Base-by-base conservation (phyloP, 345 rosid genomes). In the Theobroma cacao region DNA sequence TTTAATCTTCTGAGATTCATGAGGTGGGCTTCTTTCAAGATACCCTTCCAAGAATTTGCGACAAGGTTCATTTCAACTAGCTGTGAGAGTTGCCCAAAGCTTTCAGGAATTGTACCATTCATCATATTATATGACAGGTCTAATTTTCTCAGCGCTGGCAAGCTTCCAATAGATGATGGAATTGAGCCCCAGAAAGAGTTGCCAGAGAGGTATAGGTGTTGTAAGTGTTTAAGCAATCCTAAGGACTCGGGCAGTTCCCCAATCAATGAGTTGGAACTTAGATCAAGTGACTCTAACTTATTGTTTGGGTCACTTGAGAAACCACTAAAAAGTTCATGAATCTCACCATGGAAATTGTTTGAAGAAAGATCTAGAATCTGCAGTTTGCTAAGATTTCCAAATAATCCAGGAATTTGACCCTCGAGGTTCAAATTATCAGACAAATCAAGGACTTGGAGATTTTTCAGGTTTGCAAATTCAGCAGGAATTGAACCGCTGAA, bases 221-320 rank as follows among this genome's bases (percentile, higher is more conserved):
- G 79, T 59, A 91, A 83, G 55, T 80, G 76, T 60, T 52, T 72
- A 68, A 91, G 78, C 34, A 75, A 75, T 58, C 86, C 88, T 58
- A 91, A 81, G 55, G 91, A 89, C 28, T 84, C 69, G 0, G 94
- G 91, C 72, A 91, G 67, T 75, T 84, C 79, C 64, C 87, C 87
- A 14, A 22, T 77, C 53, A 88, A 60, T 38, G 81, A 80, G 78
- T 88, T 88, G 50, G 89, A 79, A 56, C 80, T 77, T 4, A 88
- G 79, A 76, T 86, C 77, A 7, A 89, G 81, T 65, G 45, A 81
- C 45, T 67, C 80, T 63, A 90, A 80, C 41, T 72, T 80, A 45
- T 76, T 81, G 58, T 73, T 84, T 58, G 77, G 63, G 71, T 62
- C 75, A 55, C 33, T 73, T 9, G 82, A 81, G 56, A 83, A 83